phyloP scores from a whole-genome alignment of 1,284 basidiomycete genomes.

The Ustilago hordei region DNA sequence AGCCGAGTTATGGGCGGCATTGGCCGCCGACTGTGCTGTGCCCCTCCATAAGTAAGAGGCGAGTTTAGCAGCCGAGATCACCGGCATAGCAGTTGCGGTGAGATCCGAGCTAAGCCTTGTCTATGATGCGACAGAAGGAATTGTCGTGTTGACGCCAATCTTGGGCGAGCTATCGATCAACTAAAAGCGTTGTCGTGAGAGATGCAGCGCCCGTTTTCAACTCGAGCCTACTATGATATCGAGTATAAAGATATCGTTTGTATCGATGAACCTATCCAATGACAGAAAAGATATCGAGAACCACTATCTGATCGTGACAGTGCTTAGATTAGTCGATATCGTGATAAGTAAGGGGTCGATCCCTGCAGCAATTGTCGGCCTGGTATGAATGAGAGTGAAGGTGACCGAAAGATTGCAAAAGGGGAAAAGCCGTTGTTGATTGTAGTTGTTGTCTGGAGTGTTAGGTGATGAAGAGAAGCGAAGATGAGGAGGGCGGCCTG shows the following conservation, averaged over 20 bases:
- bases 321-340: neutral
- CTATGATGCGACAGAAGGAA: slow-evolving; percentile 14
- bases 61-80: slow-evolving; percentile 56
- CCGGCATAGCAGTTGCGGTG: slow-evolving; percentile 51
- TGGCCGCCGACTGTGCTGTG: slow-evolving; percentile 55
- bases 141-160: slow-evolving; percentile 5
- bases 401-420: too few relatives aligned
- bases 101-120: slow-evolving; percentile 13
- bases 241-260: neutral
- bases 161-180: slow-evolving; percentile 9
- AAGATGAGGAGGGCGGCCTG: neutral
- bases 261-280: neutral
- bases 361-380: neutral
- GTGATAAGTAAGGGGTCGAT: neutral
- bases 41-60: slow-evolving; percentile 60
- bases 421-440: too few relatives aligned
- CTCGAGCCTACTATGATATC: neutral
- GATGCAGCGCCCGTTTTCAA: neutral
- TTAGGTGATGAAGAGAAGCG: neutral
- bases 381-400: neutral
- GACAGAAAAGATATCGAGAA: neutral
- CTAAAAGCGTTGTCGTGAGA: neutral
- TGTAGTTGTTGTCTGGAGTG: neutral
- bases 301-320: neutral
- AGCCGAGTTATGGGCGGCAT: slow-evolving; percentile 57